Evolutionary conservation across 1,284 basidiomycete genomes (phyloP).

Genomic region (Xanthoconium separans): DNA sequence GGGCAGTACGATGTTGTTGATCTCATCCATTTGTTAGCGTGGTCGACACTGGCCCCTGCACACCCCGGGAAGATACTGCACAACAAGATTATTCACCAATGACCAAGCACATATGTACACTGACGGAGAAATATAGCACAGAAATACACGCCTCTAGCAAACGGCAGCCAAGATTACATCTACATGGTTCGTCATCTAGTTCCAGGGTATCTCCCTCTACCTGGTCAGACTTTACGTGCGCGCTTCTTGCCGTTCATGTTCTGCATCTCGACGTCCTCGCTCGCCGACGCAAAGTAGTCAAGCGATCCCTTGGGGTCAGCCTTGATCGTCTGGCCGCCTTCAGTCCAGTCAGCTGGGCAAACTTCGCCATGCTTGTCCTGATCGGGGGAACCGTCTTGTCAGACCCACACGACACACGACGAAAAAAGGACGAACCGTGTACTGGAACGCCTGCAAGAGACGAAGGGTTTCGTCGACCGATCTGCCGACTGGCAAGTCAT

Average conservation of each 20-base stretch:
- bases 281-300: constrained; percentile 66
- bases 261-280: constrained; percentile 27
- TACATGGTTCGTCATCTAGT: too few relatives aligned
- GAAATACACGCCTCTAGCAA: constrained; percentile 1
- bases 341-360: constrained; percentile 86
- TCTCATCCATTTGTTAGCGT: too few relatives aligned
- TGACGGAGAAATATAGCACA: not conserved
- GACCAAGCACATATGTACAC: not conserved
- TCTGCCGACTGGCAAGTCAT: constrained; percentile 88
- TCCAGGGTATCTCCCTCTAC: not conserved
- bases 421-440: constrained; percentile 56
- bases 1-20: too few relatives aligned
- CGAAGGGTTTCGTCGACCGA: constrained; percentile 89
- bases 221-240: constrained; percentile 14
- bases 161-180: not conserved
- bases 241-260: constrained; percentile 34
- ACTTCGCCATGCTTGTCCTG: constrained; percentile 88
- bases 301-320: constrained; percentile 68
- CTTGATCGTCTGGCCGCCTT: constrained; percentile 76
- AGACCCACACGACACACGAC: too few relatives aligned
- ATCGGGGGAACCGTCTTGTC: not conserved
- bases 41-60: too few relatives aligned
- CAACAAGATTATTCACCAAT: not conserved
- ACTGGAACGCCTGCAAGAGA: constrained; percentile 90
- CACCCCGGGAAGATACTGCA: too few relatives aligned